Evolutionary conservation across 2,329 filamentous ascomycete species (phyloP).

Genomic region (Lithohypha guttulata): DNA sequence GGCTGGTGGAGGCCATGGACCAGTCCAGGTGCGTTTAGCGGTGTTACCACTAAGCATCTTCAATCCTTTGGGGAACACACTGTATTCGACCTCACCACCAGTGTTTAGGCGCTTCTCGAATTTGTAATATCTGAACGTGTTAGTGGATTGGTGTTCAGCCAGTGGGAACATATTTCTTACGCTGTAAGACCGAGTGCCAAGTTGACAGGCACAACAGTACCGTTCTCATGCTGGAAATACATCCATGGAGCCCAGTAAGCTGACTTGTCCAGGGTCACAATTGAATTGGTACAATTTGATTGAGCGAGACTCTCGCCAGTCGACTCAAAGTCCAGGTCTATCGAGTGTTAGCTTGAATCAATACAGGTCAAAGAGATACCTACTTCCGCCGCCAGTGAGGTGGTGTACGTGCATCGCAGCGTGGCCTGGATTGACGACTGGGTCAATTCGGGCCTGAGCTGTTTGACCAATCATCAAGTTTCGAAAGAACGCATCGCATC

Average conservation of each 20-base stretch:
- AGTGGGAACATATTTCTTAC: constrained; percentile 43
- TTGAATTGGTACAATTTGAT: constrained; percentile 69
- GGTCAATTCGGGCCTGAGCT: constrained; percentile 65
- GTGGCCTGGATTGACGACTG: constrained; percentile 54
- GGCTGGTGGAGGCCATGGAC: constrained; percentile 54
- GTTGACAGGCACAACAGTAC: constrained; percentile 56
- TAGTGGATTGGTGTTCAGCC: constrained; percentile 1
- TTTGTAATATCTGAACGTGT: constrained; percentile 57
- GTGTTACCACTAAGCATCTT: constrained; percentile 71
- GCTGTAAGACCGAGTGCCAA: constrained; percentile 76
- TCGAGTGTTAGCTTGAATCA: no score
- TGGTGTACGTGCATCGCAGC: constrained; percentile 59
- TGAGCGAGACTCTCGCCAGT: constrained; percentile 43
- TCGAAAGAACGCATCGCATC: constrained; percentile 70
- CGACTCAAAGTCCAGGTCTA: constrained; percentile 55
- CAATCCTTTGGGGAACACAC: constrained; percentile 65
- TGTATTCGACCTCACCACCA: constrained; percentile 10
- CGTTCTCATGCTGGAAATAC: constrained; percentile 64
- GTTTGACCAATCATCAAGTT: constrained; percentile 68
- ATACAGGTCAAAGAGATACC: constrained; percentile 26
- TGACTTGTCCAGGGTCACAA: constrained; percentile 71
- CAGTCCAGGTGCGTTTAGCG: constrained; percentile 56
- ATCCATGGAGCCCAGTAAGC: constrained; percentile 74
- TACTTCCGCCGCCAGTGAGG: constrained; percentile 66
- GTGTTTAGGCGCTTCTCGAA: constrained; percentile 7